Base-by-base conservation (phyloP, 2,329 filamentous ascomycete genomes). In the Cercospora brassicicola region DNA sequence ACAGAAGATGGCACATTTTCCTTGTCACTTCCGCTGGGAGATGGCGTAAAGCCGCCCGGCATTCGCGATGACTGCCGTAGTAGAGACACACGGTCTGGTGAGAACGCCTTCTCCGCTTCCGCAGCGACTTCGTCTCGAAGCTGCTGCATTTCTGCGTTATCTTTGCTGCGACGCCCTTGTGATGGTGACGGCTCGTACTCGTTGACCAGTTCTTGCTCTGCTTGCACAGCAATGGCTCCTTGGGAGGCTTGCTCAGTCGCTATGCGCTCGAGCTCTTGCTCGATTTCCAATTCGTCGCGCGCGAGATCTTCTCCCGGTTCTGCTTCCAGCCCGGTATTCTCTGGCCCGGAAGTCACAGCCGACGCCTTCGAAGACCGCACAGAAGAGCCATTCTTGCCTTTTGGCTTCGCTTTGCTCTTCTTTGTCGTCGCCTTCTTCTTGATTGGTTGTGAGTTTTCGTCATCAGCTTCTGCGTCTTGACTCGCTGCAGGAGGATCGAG, bases 21-120 rank as follows among this genome's bases (percentile, higher is more conserved):
- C 75, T 78, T 70, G 81, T 84, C 62, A 82, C 83, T 78, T 36
- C 71, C 71, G 36, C 60, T 71, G 13, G 75, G 76, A 31, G 71
- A 75, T 8, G 73, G 73, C 3, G 72, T 75, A 59, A 68, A 70
- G 20, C 57, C 51, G 10, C 63, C 65, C 18, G 64, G 69, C 68
- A 66, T 65, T 7, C 62, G 62, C 13, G 62, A 64, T 18, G 62
- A 64, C 10, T 64, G 62, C 30, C 51, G 31, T n/a, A 64, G 62
- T 36, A 60, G 59, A 13, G 66, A 67, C 28, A 62, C 67, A 10
- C 66, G 57, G 18, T 59, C 48, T 30, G 66, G 69, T 10, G 65
- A 64, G 56, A 65, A 39, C 26, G 66, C 45, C 60, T 60, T 62
- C 65, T 65, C 64, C 20, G 62, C 62, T 26, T 72, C 73, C 23